Evolutionary conservation across 495 filamentous ascomycete species (phyloP), one percentile per base, ranked within the genome.

Genomic region (Talaromyces nanjingensis): DNA sequence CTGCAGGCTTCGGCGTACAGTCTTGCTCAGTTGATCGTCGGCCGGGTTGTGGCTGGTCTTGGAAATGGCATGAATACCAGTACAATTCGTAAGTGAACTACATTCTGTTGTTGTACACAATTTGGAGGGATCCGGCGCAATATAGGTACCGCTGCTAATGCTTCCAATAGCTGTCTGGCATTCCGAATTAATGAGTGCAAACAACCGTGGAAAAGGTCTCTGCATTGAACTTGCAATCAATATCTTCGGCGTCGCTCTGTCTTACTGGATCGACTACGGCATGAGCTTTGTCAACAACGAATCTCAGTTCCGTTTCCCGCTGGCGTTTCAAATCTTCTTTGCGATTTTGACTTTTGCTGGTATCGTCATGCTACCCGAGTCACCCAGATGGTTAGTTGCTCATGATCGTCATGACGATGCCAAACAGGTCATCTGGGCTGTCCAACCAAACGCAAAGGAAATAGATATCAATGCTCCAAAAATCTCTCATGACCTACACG

Each of bases 181-280:
- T 67, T 78, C 79, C 33, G 82, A 84, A 62, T 81, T 85, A 7
- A 85, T 84, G 12, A 84, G 86, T 65, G 82, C 82, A 14, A 75
- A 78, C 14, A 84, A 81, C 75, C 79, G 87, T 69, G 87, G 87
- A 53, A 83, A 84, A 69, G 77, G 87, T 37, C 81, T 88, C 60
- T 70, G 86, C 47, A 81, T 88, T 31, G 85, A 89, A 68, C 75
- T 87, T 71, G 80, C 81, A 5, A 75, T 86, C 69, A 88, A 87
- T 66, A 87, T 88, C 63, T 81, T 84, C 59, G 84, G 73, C 39
- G 72, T 76, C 18, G 74, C 74, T 70, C 69, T 70, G 18, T 70
- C 73, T 5, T 76, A 76, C 58, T 76, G 73, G 73, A 69, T 76
- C 68, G 73, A 74, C 57, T 76, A 74, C 54, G 72, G 74, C 7